Evolutionary conservation across 2,329 filamentous ascomycete species (phyloP).

Genomic region (Fusarium tricinctum): DNA sequence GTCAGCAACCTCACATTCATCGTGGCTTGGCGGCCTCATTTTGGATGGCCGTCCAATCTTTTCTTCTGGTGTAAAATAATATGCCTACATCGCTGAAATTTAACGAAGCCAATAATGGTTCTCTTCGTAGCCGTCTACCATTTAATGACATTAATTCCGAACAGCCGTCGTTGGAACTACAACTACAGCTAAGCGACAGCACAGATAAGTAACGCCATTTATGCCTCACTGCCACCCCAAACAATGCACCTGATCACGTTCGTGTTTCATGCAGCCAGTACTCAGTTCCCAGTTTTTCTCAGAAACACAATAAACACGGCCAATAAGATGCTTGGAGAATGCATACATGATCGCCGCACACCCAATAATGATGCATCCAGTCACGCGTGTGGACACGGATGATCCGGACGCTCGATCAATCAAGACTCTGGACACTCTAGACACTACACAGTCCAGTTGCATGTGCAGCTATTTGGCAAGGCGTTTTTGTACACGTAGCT

Average conservation of each 20-base stretch:
- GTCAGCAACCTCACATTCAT: slow-evolving; percentile 25
- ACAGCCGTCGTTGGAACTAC: no score
- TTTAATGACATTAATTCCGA: not conserved
- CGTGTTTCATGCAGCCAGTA: slow-evolving; percentile 4
- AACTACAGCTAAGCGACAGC: not conserved
- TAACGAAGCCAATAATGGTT: accelerated
- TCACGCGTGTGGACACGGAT: not conserved
- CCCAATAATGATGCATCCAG: not conserved
- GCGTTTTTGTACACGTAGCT: slow-evolving; percentile 26
- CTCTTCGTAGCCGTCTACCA: not conserved
- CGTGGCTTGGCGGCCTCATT: slow-evolving; percentile 8
- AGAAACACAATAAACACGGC: not conserved
- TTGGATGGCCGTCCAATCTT: not conserved
- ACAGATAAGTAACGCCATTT: not conserved
- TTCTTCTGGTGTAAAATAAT: not conserved
- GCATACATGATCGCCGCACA: not conserved
- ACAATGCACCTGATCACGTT: slow-evolving; percentile 12
- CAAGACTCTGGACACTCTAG: not conserved
- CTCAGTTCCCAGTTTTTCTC: not conserved
- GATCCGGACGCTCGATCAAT: not conserved
- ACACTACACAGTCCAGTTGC: not conserved
- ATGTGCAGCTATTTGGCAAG: not conserved
- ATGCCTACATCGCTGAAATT: not conserved
- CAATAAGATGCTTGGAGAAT: not conserved
- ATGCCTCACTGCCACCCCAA: slow-evolving; percentile 4